Conservation (phyloP, 441 rosid species). For the Erodium texanum region DNA sequence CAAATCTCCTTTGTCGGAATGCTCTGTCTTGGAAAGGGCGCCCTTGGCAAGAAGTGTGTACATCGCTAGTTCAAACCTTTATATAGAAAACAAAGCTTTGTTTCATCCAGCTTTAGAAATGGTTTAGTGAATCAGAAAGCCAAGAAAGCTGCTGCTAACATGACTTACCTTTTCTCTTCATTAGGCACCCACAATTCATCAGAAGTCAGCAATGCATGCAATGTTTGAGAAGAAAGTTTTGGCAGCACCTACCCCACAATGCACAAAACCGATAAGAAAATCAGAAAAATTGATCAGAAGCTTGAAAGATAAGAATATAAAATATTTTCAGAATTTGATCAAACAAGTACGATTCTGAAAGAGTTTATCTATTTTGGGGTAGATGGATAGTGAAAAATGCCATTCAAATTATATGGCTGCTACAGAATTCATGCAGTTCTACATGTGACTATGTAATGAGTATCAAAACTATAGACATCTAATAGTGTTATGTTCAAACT, state of each 20-base stretch:
- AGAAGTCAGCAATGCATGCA: conserved; percentile 84
- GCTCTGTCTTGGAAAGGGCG: conserved; percentile 46
- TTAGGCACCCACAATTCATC: conserved; percentile 86
- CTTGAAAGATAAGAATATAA: conserved; percentile 13
- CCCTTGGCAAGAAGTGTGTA: conserved; percentile 65
- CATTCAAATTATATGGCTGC: background rate
- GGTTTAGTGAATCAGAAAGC: conserved; percentile 14
- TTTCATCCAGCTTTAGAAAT: conserved; percentile 17
- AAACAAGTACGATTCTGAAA: background rate
- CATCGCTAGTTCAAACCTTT: conserved; percentile 84
- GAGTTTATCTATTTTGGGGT: background rate
- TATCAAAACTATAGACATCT: conserved; percentile 1
- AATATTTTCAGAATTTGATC: background rate
- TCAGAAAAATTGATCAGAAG: conserved; percentile 10
- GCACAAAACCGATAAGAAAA: conserved; percentile 13
- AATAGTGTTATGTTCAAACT: background rate
- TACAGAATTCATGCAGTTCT: background rate
- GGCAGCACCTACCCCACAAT: conserved; percentile 68
- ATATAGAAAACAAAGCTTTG: conserved; percentile 21
- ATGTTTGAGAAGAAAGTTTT: conserved; percentile 78
- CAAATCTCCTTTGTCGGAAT: conserved; percentile 43
- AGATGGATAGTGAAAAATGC: background rate
- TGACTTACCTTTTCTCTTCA: conserved; percentile 80
- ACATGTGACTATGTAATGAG: background rate
- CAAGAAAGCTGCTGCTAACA: conserved; percentile 15